Conservation (phyloP, 2,329 filamentous ascomycete genomes). For the Diaporthe nobilis region DNA sequence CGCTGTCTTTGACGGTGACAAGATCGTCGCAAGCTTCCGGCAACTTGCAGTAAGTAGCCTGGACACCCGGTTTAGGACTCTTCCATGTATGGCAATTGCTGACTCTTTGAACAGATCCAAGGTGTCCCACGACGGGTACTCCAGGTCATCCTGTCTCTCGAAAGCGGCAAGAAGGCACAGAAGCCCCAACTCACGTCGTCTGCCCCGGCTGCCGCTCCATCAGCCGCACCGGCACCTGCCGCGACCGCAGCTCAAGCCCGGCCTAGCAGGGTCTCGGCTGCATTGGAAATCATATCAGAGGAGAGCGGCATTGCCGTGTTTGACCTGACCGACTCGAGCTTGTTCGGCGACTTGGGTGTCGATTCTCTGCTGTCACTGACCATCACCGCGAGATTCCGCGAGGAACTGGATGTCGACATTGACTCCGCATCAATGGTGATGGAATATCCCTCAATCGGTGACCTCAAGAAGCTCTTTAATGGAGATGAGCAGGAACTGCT, state of each 20-base stretch:
- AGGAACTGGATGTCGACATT: slow-evolving; percentile 51
- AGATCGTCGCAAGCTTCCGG: slow-evolving; percentile 62
- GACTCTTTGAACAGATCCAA: slow-evolving; percentile 54
- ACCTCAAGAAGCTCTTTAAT: slow-evolving; percentile 16
- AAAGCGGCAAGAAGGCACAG: slow-evolving; percentile 3
- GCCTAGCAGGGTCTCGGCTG: neutral
- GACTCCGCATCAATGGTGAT: slow-evolving; percentile 47
- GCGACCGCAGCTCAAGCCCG: neutral
- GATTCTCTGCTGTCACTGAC: slow-evolving; percentile 53
- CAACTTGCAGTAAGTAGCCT: slow-evolving; percentile 73
- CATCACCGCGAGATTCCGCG: slow-evolving; percentile 50
- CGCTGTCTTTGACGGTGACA: slow-evolving; percentile 67
- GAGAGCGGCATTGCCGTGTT: slow-evolving; percentile 20
- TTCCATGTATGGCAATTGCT: neutral
- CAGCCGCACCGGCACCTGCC: neutral
- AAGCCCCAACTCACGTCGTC: neutral
- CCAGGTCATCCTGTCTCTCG: slow-evolving; percentile 48
- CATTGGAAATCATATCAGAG: slow-evolving; percentile 26
- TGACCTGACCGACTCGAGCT: slow-evolving; percentile 44
- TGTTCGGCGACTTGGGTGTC: slow-evolving; percentile 52
- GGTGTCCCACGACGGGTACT: slow-evolving; percentile 52
- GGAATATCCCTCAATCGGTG: slow-evolving; percentile 46
- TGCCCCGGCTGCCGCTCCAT: neutral
- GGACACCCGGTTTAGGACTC: rapidly evolving
- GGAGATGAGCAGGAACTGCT: slow-evolving; percentile 47